phyloP scores from a whole-genome alignment of 805 yeast species.

The Tetrapisispora iriomotensis region DNA sequence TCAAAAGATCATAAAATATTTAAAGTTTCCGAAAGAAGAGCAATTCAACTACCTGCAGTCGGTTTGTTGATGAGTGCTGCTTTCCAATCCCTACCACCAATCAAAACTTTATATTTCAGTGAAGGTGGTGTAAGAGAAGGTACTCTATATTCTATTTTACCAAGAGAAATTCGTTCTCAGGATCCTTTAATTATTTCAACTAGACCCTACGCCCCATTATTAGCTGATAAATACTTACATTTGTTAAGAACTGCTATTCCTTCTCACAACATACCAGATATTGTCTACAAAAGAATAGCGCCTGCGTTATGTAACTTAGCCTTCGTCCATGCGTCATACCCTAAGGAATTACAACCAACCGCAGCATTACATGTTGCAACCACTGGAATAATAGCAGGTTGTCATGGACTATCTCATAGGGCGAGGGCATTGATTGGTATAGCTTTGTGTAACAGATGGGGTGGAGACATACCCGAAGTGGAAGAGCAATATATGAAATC shows the following conservation, averaged over 20 bases:
- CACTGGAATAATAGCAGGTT: constrained; percentile 64
- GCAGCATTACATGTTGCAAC: constrained; percentile 66
- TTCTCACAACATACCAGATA: constrained; percentile 42
- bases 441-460: constrained; percentile 74
- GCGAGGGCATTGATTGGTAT: constrained; percentile 63
- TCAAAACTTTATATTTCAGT: constrained; percentile 55
- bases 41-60: constrained; percentile 60
- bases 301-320: constrained; percentile 68
- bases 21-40: constrained; percentile 56
- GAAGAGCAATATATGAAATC: constrained; percentile 39
- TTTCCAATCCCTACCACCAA: constrained; percentile 48
- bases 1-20: constrained; percentile 39
- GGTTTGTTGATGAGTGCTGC: constrained; percentile 54
- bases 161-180: constrained; percentile 46
- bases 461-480: constrained; percentile 57
- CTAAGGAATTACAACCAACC: constrained; percentile 65
- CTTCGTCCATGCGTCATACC: constrained; percentile 67
- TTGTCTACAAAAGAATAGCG: constrained; percentile 48
- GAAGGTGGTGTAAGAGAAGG: constrained; percentile 80
- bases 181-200: constrained; percentile 67
- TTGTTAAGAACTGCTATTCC: constrained; percentile 52
- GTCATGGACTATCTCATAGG: constrained; percentile 66
- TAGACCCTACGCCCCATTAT: constrained; percentile 59
- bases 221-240: constrained; percentile 46
- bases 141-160: constrained; percentile 51